phyloP scores from a whole-genome alignment of 257 asterid species.

The Solanum verrucosum region DNA sequence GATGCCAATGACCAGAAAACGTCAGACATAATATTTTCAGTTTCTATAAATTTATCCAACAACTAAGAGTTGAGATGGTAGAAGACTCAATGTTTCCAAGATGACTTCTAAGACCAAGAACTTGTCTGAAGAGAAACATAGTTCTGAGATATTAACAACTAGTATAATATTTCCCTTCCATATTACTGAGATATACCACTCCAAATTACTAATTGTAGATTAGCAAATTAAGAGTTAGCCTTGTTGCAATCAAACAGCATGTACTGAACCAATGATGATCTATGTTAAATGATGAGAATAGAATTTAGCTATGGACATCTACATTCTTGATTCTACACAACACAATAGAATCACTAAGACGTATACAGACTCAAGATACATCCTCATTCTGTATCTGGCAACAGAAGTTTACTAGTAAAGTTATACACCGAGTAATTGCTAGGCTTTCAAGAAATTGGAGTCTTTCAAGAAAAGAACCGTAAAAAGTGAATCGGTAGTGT shows the following conservation, averaged over 20 bases:
- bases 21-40: neutral
- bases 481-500: neutral
- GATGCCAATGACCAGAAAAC: neutral
- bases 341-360: neutral
- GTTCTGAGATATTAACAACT: neutral
- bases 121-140: neutral
- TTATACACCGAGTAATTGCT: neutral
- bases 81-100: neutral
- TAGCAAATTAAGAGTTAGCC: neutral
- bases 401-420: neutral
- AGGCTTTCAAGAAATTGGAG: neutral
- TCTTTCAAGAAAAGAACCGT: neutral
- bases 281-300: neutral
- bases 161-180: neutral
- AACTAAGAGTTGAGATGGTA: neutral
- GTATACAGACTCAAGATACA: neutral
- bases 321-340: neutral
- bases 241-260: neutral
- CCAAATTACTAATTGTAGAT: neutral
- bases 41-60: neutral
- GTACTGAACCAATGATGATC: neutral
- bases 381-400: neutral
- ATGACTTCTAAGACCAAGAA: neutral
- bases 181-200: neutral
- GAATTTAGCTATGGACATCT: neutral